phyloP scores from a whole-genome alignment of 768 basidiomycete species.

The Termitomyces sp. region DNA sequence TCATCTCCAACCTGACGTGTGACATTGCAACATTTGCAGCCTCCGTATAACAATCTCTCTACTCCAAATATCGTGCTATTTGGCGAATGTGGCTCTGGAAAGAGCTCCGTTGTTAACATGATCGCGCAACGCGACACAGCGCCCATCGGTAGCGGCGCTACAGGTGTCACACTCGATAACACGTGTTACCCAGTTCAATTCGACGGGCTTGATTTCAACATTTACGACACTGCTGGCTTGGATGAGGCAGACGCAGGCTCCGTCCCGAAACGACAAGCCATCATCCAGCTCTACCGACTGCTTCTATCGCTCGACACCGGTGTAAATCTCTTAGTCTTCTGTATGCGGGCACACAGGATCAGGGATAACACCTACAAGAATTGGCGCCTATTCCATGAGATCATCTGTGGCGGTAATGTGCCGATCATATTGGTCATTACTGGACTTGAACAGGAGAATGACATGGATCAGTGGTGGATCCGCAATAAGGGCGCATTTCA shows the following conservation, averaged over 20 bases:
- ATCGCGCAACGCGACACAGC: conserved; percentile 29
- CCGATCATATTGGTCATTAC: conserved; percentile 39
- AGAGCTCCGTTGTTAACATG: conserved; percentile 45
- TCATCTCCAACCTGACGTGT: not conserved
- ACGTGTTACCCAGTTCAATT: conserved; percentile 24
- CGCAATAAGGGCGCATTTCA: conserved; percentile 29
- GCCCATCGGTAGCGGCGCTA: conserved; percentile 26
- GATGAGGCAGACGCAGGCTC: conserved; percentile 30
- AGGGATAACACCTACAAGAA: conserved; percentile 21
- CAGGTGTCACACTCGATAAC: conserved; percentile 36
- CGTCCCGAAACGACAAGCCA: conserved; percentile 20
- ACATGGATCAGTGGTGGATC: conserved; percentile 37
- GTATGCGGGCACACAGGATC: not conserved
- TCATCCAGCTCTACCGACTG: conserved; percentile 27
- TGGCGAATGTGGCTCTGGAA: conserved; percentile 38
- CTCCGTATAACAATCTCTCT: not conserved
- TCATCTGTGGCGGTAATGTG: conserved; percentile 36
- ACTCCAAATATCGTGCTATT: conserved; percentile 36
- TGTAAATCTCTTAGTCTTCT: conserved; percentile 21
- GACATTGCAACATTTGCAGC: not conserved
- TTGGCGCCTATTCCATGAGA: conserved; percentile 35
- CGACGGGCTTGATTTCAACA: conserved; percentile 20
- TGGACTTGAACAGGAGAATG: conserved; percentile 32
- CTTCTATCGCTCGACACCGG: conserved; percentile 23
- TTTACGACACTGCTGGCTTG: conserved; percentile 41